A percentile compares a stretch with the other conserved stretches of the same genome.
These are phyloP conservation scores for Podospora didyma DNA, from an alignment of 495 filamentous ascomycete species.

Conservation along the genomic window DNA sequence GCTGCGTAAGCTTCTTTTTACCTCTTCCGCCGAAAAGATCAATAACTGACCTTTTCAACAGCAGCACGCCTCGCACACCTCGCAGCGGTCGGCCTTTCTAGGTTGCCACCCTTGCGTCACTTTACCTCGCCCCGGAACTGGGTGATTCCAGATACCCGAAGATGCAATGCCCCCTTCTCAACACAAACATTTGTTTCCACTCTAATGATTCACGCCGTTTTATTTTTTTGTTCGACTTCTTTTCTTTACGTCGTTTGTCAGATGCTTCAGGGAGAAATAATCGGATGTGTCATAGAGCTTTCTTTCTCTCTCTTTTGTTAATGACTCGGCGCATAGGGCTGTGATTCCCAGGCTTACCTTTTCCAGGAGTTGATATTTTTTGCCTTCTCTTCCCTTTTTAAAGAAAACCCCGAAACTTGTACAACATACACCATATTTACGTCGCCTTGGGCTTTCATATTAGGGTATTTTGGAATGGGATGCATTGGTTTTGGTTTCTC, in stretches of 20 bases:
- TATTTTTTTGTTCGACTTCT: slow-evolving; percentile 10
- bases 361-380: neutral
- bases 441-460: neutral
- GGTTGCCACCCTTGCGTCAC: neutral
- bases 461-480: neutral
- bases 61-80: slow-evolving; percentile 41
- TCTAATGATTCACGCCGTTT: slow-evolving; percentile 13
- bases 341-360: neutral
- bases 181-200: slow-evolving; percentile 4
- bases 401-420: neutral
- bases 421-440: neutral
- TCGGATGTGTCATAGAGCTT: slow-evolving; percentile 3
- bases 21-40: neutral
- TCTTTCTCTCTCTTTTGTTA: slow-evolving; percentile 2
- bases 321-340: slow-evolving; percentile 1
- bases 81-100: slow-evolving; percentile 36
- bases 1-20: slow-evolving; percentile 36
- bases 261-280: neutral
- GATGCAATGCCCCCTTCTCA: slow-evolving; percentile 11
- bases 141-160: neutral
- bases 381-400: neutral
- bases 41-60: slow-evolving; percentile 8
- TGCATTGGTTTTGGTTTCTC: neutral
- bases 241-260: slow-evolving; percentile 7
- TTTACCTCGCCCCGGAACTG: neutral